Evolutionary conservation across 495 filamentous ascomycete genomes (phyloP).

Genomic region (Sphaerosporella brunnea): DNA sequence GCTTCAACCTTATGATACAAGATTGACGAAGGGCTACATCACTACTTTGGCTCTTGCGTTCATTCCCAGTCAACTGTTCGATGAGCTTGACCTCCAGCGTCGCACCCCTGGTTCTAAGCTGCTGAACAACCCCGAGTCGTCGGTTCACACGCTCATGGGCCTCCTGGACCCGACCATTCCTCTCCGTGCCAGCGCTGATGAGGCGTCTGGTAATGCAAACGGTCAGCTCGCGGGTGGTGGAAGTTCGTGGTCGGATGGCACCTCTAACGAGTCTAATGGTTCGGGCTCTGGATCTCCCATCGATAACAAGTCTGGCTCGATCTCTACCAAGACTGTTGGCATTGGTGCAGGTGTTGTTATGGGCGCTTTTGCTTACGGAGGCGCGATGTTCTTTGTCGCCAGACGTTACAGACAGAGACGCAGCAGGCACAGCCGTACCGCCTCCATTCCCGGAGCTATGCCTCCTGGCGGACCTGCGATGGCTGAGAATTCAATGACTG

Average conservation of each 20-base stretch:
- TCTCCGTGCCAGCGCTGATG: slow-evolving; percentile 40
- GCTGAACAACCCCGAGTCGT: slow-evolving; percentile 47
- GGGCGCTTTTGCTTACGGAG: slow-evolving; percentile 80
- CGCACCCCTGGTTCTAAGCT: slow-evolving; percentile 48
- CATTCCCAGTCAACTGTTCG: slow-evolving; percentile 49
- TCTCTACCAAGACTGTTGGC: slow-evolving; percentile 62
- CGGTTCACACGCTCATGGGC: slow-evolving; percentile 48
- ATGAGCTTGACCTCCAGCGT: slow-evolving; percentile 44
- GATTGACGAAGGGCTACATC: slow-evolving; percentile 49
- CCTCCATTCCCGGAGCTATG: slow-evolving; percentile 41
- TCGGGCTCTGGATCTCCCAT: slow-evolving; percentile 19
- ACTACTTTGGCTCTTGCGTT: slow-evolving; percentile 64
- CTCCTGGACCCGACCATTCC: slow-evolving; percentile 77
- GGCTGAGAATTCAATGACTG: slow-evolving; percentile 29
- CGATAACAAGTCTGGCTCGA: slow-evolving; percentile 23
- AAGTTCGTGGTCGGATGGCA: slow-evolving; percentile 5
- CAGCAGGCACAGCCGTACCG: slow-evolving; percentile 59
- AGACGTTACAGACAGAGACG: slow-evolving; percentile 81
- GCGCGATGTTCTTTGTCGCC: slow-evolving; percentile 95
- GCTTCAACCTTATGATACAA: slow-evolving; percentile 64
- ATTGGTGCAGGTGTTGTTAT: slow-evolving; percentile 62
- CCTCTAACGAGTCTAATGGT: slow-evolving; percentile 12
- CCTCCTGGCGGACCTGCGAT: slow-evolving; percentile 33
- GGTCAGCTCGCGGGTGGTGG: not conserved
- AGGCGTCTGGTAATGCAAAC: slow-evolving; percentile 10